These are phyloP conservation scores for Phytophthora sp. DNA, from an alignment of 352 stramenopile species.

Conservation along the genomic window DNA sequence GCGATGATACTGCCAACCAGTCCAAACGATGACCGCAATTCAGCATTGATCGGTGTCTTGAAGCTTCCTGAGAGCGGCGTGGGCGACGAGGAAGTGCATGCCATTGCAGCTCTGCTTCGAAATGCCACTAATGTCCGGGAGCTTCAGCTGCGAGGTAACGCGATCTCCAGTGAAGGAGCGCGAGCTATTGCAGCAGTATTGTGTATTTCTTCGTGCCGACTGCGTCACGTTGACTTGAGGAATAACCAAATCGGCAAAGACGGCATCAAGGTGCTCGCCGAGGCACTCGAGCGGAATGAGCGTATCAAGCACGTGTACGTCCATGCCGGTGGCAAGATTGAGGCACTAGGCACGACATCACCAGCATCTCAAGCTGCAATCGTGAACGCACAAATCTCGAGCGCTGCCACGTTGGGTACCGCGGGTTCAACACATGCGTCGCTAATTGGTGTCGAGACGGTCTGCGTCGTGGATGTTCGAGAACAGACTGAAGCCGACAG, in stretches of 20 bases:
- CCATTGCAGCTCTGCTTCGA: slow-evolving; percentile 92
- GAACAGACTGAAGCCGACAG: slow-evolving; percentile 66
- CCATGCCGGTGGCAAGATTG: slow-evolving; percentile 95
- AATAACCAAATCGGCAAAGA: slow-evolving; percentile 91
- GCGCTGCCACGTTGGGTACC: slow-evolving; percentile 35
- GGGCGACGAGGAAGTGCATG: slow-evolving; percentile 96
- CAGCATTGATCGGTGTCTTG: slow-evolving; percentile 35
- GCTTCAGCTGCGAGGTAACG: slow-evolving; percentile 92
- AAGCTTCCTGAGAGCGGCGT: slow-evolving; percentile 92
- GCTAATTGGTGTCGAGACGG: slow-evolving; percentile 91
- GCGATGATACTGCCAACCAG: slow-evolving; percentile 25
- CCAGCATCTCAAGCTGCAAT: slow-evolving; percentile 38
- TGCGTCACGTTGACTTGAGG: slow-evolving; percentile 92
- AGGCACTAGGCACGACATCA: slow-evolving; percentile 88
- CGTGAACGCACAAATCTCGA: slow-evolving; percentile 58
- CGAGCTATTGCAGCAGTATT: slow-evolving; percentile 93
- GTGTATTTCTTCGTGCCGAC: slow-evolving; percentile 63
- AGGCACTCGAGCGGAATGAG: slow-evolving; percentile 93
- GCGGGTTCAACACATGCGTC: slow-evolving; percentile 29
- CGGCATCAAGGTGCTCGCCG: slow-evolving; percentile 93
- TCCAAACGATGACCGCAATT: slow-evolving; percentile 9
- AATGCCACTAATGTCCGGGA: slow-evolving; percentile 92
- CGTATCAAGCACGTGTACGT: slow-evolving; percentile 96
- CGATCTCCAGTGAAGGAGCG: slow-evolving; percentile 92
- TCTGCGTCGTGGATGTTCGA: slow-evolving; percentile 95